phyloP scores from a whole-genome alignment of 164 flowering plant species.

The Berberis thunbergii region DNA sequence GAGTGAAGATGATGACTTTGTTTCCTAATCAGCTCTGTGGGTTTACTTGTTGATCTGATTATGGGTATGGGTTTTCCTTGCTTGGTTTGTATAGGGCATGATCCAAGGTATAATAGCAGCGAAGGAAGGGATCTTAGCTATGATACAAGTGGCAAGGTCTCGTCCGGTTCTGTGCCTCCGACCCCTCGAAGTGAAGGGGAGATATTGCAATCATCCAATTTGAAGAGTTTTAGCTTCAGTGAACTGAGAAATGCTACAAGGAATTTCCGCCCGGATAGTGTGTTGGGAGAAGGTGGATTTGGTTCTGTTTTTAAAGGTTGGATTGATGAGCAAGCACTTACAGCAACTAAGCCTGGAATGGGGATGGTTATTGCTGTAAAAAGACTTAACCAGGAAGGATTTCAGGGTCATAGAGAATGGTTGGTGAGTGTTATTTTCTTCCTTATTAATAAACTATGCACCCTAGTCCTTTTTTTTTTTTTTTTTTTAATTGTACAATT shows the following conservation, averaged over 20 bases:
- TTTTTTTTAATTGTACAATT: too few species aligned
- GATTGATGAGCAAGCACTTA: constrained; percentile 46
- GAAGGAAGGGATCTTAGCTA: constrained; percentile 22
- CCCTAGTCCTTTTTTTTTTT: too few species aligned
- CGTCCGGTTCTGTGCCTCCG: not conserved
- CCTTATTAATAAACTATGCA: too few species aligned
- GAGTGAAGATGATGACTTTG: not conserved
- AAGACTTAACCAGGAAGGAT: constrained; percentile 50
- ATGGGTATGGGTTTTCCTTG: not conserved
- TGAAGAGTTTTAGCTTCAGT: constrained; percentile 41
- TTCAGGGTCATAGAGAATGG: constrained; percentile 66
- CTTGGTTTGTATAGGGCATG: constrained; percentile 18
- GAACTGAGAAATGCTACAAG: constrained; percentile 53
- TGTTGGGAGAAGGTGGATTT: constrained; percentile 66
- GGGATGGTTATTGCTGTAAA: constrained; percentile 60
- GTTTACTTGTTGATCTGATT: not conserved
- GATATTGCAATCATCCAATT: constrained; percentile 45
- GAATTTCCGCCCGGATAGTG: constrained; percentile 65
- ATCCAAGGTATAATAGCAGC: constrained; percentile 22
- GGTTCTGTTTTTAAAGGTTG: constrained; percentile 66
- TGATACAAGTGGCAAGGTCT: constrained; percentile 25
- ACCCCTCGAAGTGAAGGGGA: constrained; percentile 43
- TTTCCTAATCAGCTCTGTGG: not conserved
- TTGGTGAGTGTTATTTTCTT: constrained; percentile 35
- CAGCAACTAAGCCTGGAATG: constrained; percentile 55